These are phyloP conservation scores for Diatrype stigma DNA, from an alignment of 2,329 filamentous ascomycete genomes.

Conservation along the genomic window DNA sequence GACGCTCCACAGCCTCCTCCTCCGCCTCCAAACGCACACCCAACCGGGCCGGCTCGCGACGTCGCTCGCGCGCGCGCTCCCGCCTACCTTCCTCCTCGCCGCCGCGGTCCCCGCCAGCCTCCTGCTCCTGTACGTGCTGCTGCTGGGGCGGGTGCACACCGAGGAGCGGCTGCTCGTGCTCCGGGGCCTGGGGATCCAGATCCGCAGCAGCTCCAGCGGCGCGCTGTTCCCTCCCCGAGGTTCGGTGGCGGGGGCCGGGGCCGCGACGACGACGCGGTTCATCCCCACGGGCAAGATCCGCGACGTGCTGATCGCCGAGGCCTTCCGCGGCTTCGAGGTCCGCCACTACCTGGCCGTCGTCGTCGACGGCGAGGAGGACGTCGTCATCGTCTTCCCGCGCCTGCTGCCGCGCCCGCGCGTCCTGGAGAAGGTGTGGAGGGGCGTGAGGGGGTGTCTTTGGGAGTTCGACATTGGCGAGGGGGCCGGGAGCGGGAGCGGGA, in stretches of 20 bases:
- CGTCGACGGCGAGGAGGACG: conserved; percentile 80
- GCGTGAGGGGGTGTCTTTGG: conserved; percentile 76
- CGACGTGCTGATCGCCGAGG: conserved; percentile 92
- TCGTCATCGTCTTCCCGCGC: conserved; percentile 91
- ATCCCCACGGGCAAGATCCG: conserved; percentile 91
- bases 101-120: conserved; percentile 22
- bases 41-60: conserved; percentile 28
- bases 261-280: conserved; percentile 44
- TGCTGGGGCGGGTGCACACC: conserved; percentile 42
- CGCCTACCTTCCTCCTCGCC: conserved; percentile 37
- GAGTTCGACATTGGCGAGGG: conserved; percentile 41
- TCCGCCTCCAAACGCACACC: conserved; percentile 15
- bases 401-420: conserved; percentile 70
- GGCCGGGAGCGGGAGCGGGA: conserved; percentile 18
- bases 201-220: no score
- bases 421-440: conserved; percentile 87
- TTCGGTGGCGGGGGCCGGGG: conserved; percentile 33
- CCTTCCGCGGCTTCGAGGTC: conserved; percentile 88
- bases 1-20: conserved; percentile 17
- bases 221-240: no score
- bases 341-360: conserved; percentile 85
- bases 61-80: conserved; percentile 27
- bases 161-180: conserved; percentile 87
- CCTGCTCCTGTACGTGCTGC: conserved; percentile 44
- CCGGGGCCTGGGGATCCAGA: conserved; percentile 86